Evolutionary conservation across 768 basidiomycete genomes (phyloP).

Genomic region (Agrocybe chaxingu): DNA sequence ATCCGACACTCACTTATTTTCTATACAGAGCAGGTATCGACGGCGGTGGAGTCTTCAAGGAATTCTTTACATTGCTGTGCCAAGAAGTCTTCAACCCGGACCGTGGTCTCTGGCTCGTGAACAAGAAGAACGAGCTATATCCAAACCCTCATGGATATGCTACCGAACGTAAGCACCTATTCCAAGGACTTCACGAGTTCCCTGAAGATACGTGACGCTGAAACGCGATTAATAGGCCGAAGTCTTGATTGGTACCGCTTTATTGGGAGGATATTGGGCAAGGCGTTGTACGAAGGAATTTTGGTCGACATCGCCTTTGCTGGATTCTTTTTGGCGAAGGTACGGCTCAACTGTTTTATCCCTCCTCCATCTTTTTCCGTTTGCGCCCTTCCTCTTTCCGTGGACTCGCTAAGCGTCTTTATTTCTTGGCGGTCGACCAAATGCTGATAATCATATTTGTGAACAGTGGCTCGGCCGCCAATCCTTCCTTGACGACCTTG

Average conservation of each 20-base stretch:
- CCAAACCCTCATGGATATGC: slow-evolving; percentile 94
- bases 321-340: slow-evolving; percentile 90
- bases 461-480: slow-evolving; percentile 86
- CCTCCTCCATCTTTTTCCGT: not conserved
- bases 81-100: slow-evolving; percentile 96
- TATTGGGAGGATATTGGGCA: slow-evolving; percentile 91
- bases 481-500: slow-evolving; percentile 89
- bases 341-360: slow-evolving; percentile 20
- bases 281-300: slow-evolving; percentile 96
- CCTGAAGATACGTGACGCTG: not conserved
- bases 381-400: not conserved
- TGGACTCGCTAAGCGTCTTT: not conserved
- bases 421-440: too few species aligned
- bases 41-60: slow-evolving; percentile 97
- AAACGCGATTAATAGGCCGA: slow-evolving; percentile 48
- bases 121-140: slow-evolving; percentile 89
- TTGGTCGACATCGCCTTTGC: slow-evolving; percentile 94
- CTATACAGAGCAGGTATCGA: slow-evolving; percentile 79
- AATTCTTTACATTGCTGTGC: slow-evolving; percentile 89
- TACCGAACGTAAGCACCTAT: slow-evolving; percentile 61
- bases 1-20: slow-evolving; percentile 5
- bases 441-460: too few species aligned
- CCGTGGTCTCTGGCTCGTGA: slow-evolving; percentile 91
- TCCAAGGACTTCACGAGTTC: not conserved
- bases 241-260: slow-evolving; percentile 91